phyloP scores from a whole-genome alignment of 371 early-diverging fungal species.

The Mortierella sp. region DNA sequence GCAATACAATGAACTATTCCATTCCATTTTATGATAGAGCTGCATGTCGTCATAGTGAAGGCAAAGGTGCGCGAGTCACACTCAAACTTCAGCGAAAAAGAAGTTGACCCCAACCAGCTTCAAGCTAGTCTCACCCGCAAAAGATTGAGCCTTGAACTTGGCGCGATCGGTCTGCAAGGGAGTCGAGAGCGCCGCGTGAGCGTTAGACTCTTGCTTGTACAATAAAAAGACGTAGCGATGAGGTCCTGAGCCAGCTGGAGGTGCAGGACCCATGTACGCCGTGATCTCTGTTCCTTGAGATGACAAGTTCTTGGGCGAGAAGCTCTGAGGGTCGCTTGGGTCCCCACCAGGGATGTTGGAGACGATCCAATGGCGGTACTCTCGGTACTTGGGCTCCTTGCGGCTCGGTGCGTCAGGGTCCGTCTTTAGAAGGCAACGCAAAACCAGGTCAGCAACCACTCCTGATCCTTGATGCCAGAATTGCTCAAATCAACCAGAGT shows the following conservation, averaged over 20 bases:
- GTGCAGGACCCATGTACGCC: constrained; percentile 67
- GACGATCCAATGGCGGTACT: constrained; percentile 75
- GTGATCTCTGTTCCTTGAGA: constrained; percentile 55
- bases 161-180: constrained; percentile 45
- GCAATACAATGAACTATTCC: too few species aligned
- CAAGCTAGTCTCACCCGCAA: constrained; percentile 59
- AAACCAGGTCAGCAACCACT: background rate
- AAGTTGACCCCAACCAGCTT: constrained; percentile 67
- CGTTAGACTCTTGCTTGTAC: constrained; percentile 59
- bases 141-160: constrained; percentile 59
- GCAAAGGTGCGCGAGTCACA: too few species aligned
- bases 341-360: constrained; percentile 60
- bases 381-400: constrained; percentile 60
- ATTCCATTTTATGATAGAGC: too few species aligned
- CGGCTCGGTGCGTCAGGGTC: constrained; percentile 78
- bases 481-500: background rate
- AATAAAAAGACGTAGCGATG: constrained; percentile 75
- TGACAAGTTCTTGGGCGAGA: constrained; percentile 10
- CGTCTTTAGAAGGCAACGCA: constrained; percentile 38
- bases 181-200: constrained; percentile 19
- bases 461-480: background rate
- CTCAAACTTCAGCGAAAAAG: constrained; percentile 62
- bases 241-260: constrained; percentile 63
- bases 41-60: too few species aligned
- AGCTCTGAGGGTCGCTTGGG: constrained; percentile 30